A percentile compares a stretch with the other conserved stretches of the same genome.
phyloP scores from a whole-genome alignment of 192 early-diverging fungal genomes.

The Podila horticola region DNA sequence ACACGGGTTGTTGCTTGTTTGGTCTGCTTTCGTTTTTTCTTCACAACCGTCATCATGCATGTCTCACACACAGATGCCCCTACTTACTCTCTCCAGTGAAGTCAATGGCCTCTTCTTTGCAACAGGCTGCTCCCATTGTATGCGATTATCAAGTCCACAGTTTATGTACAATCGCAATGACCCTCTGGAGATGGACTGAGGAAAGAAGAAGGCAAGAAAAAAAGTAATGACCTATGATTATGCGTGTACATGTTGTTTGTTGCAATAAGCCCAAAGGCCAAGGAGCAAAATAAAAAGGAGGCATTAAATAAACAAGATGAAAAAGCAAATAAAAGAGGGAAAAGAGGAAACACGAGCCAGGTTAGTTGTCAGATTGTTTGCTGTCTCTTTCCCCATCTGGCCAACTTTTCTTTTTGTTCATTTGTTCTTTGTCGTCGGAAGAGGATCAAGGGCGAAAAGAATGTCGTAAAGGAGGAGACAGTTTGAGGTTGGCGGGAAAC shows the following conservation, averaged over 20 bases:
- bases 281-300: neutral
- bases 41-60: no score
- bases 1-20: no score
- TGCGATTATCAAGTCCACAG: neutral
- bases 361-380: neutral
- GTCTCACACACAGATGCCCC: no score
- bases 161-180: neutral
- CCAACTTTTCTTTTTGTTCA: no score
- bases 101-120: constrained; percentile 73
- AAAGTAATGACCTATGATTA: neutral
- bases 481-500: no score
- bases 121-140: constrained; percentile 60
- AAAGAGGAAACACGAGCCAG: neutral
- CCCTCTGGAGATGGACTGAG: neutral
- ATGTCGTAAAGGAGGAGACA: no score
- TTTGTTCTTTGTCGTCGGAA: no score
- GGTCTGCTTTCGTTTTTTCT: no score
- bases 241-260: neutral
- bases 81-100: constrained; percentile 76
- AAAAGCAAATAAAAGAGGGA: neutral
- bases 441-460: no score
- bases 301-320: constrained; percentile 2
- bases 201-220: neutral
- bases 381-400: neutral
- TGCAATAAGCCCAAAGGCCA: neutral